These are phyloP conservation scores for Apiotrichum brassicae DNA, from an alignment of 1,284 basidiomycete species.

Conservation along the genomic window DNA sequence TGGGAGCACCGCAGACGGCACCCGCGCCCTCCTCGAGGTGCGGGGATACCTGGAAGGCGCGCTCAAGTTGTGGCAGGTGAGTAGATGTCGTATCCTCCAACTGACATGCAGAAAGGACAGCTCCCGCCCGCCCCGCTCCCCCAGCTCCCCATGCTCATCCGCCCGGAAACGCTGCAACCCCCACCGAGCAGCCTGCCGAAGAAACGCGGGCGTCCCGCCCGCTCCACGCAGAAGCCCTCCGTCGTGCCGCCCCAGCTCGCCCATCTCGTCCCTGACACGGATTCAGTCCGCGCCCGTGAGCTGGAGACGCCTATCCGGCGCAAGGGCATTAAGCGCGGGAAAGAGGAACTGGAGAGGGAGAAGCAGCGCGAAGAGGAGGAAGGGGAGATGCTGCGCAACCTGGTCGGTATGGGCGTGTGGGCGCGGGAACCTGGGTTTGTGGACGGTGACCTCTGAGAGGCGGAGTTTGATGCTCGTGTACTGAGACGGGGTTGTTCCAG, in stretches of 20 bases:
- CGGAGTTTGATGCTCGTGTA: too few species aligned
- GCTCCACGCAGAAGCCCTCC: slow-evolving; percentile 7
- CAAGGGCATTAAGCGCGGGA: slow-evolving; percentile 24
- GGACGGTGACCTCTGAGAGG: background rate
- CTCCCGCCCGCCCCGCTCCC: slow-evolving; percentile 16
- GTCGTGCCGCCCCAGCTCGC: slow-evolving; percentile 15
- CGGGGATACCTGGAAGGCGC: slow-evolving; percentile 16
- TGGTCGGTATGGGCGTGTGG: slow-evolving; percentile 20
- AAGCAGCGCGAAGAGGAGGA: slow-evolving; percentile 19
- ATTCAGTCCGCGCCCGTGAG: slow-evolving; percentile 10
- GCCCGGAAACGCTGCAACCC: slow-evolving; percentile 1
- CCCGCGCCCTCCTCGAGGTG: slow-evolving; percentile 8
- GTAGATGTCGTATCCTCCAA: background rate
- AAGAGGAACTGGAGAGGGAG: slow-evolving; percentile 21
- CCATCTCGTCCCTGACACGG: slow-evolving; percentile 18
- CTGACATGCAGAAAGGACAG: slow-evolving; percentile 12
- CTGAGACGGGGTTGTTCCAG: too few species aligned
- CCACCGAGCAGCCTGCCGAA: slow-evolving; percentile 14
- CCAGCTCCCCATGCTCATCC: slow-evolving; percentile 4
- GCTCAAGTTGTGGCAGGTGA: slow-evolving; percentile 19
- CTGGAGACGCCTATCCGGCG: slow-evolving; percentile 17
- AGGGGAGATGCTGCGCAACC: slow-evolving; percentile 20
- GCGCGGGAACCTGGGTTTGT: background rate
- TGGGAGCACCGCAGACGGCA: background rate
- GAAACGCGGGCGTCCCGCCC: slow-evolving; percentile 20